Percentiles rank a stretch among this genome's conserved stretches.
phyloP scores from a whole-genome alignment of 129 eudicot species.

The Arctium lappa region DNA sequence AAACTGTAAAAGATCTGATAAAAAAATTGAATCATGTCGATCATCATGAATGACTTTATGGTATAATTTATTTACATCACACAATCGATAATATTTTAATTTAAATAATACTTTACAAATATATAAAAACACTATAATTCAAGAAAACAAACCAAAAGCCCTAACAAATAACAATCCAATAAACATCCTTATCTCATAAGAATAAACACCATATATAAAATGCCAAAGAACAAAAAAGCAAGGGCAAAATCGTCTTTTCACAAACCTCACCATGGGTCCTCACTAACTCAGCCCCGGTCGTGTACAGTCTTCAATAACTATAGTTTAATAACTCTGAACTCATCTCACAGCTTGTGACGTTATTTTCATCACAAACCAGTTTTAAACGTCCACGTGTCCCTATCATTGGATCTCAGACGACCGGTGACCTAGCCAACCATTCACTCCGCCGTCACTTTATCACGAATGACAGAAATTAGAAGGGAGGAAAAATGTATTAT shows the following conservation, averaged over 20 bases:
- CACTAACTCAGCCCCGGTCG: slow-evolving; percentile 21
- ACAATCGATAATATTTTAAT: neutral
- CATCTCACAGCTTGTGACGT: slow-evolving; percentile 13
- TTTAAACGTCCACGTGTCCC: neutral
- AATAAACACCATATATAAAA: slow-evolving; percentile 13
- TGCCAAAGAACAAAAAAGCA: neutral
- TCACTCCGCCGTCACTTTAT: slow-evolving; percentile 10
- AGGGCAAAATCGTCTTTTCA: slow-evolving; percentile 15
- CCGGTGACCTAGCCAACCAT: neutral
- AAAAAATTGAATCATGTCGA: neutral
- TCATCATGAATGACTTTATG: neutral
- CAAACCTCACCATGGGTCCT: slow-evolving; percentile 1
- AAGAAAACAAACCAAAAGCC: neutral
- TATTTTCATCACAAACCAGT: neutral
- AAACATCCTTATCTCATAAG: slow-evolving; percentile 25
- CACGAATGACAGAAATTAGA: slow-evolving; percentile 16
- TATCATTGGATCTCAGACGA: neutral
- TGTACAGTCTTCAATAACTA: slow-evolving; percentile 19
- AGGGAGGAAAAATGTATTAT: slow-evolving; percentile 17
- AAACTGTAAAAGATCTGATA: neutral
- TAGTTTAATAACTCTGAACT: slow-evolving; percentile 16
- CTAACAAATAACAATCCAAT: neutral
- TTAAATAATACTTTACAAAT: neutral
- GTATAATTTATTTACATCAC: neutral
- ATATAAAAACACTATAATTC: neutral